Conservation (phyloP, 192 early-diverging fungal genomes). For the Umbelopsis vinacea region DNA sequence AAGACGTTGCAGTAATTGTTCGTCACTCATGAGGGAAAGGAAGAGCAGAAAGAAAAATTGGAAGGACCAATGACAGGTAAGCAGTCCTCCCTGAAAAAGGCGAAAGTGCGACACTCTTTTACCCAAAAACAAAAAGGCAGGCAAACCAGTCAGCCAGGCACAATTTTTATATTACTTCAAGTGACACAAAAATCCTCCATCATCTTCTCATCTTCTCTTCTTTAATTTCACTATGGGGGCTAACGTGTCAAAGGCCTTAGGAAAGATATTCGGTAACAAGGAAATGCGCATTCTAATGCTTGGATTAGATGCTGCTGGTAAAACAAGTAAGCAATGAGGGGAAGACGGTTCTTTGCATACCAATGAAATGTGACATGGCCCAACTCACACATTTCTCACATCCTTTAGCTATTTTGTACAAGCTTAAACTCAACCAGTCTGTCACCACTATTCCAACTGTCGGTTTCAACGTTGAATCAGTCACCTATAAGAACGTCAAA, state of each 20-base stretch:
- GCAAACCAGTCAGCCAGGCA: slow-evolving; percentile 3
- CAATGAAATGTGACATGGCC: too few species aligned
- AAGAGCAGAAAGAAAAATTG: too few species aligned
- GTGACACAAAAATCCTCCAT: slow-evolving; percentile 13
- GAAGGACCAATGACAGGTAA: background rate
- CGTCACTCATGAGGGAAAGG: background rate
- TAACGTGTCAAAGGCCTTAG: slow-evolving; percentile 75
- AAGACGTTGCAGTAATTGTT: slow-evolving; percentile 8
- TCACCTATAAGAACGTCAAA: slow-evolving; percentile 78
- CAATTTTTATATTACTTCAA: slow-evolving; percentile 10
- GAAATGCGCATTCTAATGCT: slow-evolving; percentile 98
- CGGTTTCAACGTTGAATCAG: slow-evolving; percentile 88
- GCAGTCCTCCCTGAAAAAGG: background rate
- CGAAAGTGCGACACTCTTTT: background rate
- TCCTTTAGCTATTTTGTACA: slow-evolving; percentile 88
- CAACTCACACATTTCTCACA: too few species aligned
- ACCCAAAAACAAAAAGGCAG: background rate
- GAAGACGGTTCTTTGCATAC: too few species aligned
- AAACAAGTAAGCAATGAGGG: slow-evolving; percentile 93
- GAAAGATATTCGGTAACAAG: slow-evolving; percentile 84
- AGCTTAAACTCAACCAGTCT: slow-evolving; percentile 97
- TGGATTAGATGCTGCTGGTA: slow-evolving; percentile 88
- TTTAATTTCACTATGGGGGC: slow-evolving; percentile 70
- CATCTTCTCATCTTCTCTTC: slow-evolving; percentile 17
- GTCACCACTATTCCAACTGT: slow-evolving; percentile 99